Conservation (phyloP, 805 yeast genomes). For the Yarrowia sp. region DNA sequence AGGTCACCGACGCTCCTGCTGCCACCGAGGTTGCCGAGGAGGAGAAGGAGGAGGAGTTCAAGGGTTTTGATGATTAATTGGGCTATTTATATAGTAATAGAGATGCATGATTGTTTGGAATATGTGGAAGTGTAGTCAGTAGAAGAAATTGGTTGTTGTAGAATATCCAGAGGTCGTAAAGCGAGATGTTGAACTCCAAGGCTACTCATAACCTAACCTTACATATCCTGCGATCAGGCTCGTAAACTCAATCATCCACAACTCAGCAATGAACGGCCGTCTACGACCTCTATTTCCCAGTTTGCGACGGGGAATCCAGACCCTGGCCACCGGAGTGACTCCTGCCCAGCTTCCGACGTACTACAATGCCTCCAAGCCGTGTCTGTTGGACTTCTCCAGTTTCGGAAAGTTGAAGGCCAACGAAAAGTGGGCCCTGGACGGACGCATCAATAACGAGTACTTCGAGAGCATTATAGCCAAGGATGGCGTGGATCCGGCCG, state of each 20-base stretch:
- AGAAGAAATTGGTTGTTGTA: too few species aligned
- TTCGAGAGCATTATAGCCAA: constrained; percentile 9
- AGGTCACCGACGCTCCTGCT: not conserved
- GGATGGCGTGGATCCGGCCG: constrained; percentile 19
- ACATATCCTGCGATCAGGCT: not conserved
- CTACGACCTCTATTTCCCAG: not conserved
- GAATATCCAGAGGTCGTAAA: too few species aligned
- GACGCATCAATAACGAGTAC: constrained; percentile 2
- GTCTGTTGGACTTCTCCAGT: not conserved
- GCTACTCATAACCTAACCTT: not conserved
- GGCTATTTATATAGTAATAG: constrained; percentile 25
- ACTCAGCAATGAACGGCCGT: not conserved
- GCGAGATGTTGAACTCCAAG: too few species aligned
- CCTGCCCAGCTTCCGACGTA: constrained; percentile 10
- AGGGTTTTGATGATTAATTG: constrained; percentile 30
- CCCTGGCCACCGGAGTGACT: not conserved
- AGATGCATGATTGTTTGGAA: constrained; percentile 10
- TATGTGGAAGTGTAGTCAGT: not conserved
- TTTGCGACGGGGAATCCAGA: not conserved
- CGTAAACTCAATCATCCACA: not conserved
- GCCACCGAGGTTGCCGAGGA: not conserved
- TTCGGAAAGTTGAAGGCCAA: not conserved
- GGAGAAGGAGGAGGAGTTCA: constrained; percentile 29
- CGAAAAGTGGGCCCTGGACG: not conserved
- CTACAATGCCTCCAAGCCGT: constrained; percentile 17